Conservation (phyloP, 768 basidiomycete genomes). For the Psilocybe cyanescens region DNA sequence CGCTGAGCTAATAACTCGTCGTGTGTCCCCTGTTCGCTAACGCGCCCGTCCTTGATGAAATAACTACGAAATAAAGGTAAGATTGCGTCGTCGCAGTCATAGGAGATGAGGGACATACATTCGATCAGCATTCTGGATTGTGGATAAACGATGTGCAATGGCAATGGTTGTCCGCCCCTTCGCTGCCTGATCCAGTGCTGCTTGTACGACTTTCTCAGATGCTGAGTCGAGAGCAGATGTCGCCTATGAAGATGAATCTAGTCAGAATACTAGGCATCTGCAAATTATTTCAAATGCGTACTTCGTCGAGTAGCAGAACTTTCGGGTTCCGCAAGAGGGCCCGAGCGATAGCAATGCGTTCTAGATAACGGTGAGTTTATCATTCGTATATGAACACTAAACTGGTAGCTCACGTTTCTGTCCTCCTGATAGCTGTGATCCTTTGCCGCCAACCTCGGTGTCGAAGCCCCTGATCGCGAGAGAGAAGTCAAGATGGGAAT, state of each 20-base stretch:
- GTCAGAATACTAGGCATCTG: not conserved
- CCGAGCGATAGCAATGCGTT: constrained; percentile 86
- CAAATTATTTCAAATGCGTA: constrained; percentile 17
- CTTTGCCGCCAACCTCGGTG: constrained; percentile 90
- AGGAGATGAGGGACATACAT: constrained; percentile 56
- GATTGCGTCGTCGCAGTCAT: constrained; percentile 3
- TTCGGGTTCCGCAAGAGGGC: constrained; percentile 91
- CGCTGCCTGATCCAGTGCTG: constrained; percentile 89
- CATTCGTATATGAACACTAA: not conserved
- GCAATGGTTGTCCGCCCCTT: constrained; percentile 93
- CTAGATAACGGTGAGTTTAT: constrained; percentile 27
- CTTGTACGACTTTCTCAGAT: constrained; percentile 96
- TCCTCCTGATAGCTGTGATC: constrained; percentile 86
- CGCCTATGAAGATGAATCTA: constrained; percentile 40
- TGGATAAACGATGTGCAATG: constrained; percentile 92
- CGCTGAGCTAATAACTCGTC: constrained; percentile 70
- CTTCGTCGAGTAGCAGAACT: constrained; percentile 84
- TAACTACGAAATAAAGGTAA: constrained; percentile 50
- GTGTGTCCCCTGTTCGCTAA: constrained; percentile 88
- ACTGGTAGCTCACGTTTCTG: constrained; percentile 63
- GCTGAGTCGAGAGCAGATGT: constrained; percentile 90
- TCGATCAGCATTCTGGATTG: constrained; percentile 88
- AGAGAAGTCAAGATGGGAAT: not conserved
- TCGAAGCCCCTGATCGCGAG: constrained; percentile 73
- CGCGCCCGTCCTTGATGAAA: constrained; percentile 85